Base-by-base conservation (phyloP, 345 rosid genomes). In the Eucalyptus caleyi region DNA sequence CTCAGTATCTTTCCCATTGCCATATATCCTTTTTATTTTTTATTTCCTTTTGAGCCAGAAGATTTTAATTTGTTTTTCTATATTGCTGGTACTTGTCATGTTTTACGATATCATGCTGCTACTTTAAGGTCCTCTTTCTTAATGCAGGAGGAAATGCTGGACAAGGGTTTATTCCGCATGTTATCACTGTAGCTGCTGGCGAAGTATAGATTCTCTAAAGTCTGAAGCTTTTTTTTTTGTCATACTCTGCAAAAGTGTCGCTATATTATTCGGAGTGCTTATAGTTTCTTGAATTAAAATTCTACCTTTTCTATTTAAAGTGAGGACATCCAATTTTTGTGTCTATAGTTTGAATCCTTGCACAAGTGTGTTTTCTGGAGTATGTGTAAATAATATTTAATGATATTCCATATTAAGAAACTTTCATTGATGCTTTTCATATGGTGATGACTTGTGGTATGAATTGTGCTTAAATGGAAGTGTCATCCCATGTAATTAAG, bases 81-180 rank as follows among this genome's bases (percentile, higher is more conserved):
- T 77, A 77, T 77, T 77, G 86, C 67, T 6, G 53, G 37, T 5
- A 45, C 45, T 49, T 56, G 56, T 88, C 30, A 45, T 47, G 69
- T 11, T 45, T 69, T 65, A 32, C 1, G 1, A 65, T 62, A 27
- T 16, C 37, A 44, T 50, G 37, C n/a, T 24, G 30, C 45, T 81
- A 26, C 62, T 81, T 49, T 42, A 88, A 51, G 56, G 21, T 7
- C 34, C 53, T 86, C 49, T 62, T 81, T 23, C 87, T 89, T 90
- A 88, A 56, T 95, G 91, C 94, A 96, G 98, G 97, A 88, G 93
- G 87, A 27, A 86, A 92, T 88, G 91, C 93, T 6, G 98, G 99
- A 88, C 96, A 95, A 81, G 95, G 96, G 87, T 96, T 97, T 93
- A 95, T 94, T 60, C 97, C 98, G 11, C 96, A 97, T 93, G 92